Percentiles rank a stretch among this genome's conserved stretches.
phyloP scores from a whole-genome alignment of 257 asterid genomes.

The Salvia miltiorrhiza region DNA sequence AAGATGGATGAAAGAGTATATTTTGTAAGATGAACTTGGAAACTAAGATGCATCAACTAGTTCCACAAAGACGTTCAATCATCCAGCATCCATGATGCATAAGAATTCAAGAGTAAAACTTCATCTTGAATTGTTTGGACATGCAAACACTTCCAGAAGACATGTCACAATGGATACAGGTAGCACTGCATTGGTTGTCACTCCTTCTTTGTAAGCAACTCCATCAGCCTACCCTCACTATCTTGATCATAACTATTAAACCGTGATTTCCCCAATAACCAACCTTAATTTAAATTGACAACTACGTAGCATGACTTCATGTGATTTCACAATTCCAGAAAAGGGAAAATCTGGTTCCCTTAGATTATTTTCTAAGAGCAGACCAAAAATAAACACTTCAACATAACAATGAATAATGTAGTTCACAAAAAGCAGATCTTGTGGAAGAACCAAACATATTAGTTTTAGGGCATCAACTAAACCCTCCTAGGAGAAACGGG shows the following conservation, averaged over 20 bases:
- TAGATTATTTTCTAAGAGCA: not conserved
- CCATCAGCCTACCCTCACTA: not conserved
- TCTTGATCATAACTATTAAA: conserved; percentile 9
- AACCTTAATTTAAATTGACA: not conserved
- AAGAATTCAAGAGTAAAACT: not conserved
- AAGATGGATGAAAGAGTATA: not conserved
- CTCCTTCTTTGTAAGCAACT: not conserved
- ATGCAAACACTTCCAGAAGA: not conserved
- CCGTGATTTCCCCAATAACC: not conserved
- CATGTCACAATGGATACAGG: not conserved
- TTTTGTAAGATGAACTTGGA: not conserved
- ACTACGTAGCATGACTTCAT: not conserved
- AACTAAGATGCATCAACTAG: not conserved
- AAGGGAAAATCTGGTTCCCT: not conserved
- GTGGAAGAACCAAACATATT: conserved; percentile 13
- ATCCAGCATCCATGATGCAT: not conserved
- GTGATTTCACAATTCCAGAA: not conserved
- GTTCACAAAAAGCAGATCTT: conserved; percentile 42
- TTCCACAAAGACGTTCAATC: not conserved
- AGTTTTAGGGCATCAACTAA: conserved; percentile 17
- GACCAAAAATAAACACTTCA: not conserved
- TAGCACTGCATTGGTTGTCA: not conserved
- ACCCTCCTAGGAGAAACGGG: not conserved
- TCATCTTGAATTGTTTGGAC: not conserved
- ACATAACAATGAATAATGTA: conserved; percentile 16